These are phyloP conservation scores for Neonectria coccinea DNA, from an alignment of 2,329 filamentous ascomycete species.

Conservation along the genomic window DNA sequence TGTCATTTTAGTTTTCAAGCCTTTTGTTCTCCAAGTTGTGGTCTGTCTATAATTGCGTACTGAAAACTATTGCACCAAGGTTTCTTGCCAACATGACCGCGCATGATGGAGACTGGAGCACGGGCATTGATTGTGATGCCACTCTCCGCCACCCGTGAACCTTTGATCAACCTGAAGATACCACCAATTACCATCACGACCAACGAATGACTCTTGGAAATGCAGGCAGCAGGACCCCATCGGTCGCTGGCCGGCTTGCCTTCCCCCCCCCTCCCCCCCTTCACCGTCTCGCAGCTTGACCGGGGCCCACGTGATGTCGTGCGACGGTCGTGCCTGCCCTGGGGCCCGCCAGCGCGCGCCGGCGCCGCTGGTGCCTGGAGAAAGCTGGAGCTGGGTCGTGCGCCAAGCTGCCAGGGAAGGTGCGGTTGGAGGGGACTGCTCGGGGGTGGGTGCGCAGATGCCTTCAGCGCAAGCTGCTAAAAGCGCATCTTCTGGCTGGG, in stretches of 20 bases:
- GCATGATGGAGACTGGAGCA: no score
- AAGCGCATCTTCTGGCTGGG: slow-evolving; percentile 1
- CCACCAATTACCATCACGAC: background rate
- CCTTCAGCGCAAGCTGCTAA: slow-evolving; percentile 18
- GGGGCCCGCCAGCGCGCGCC: slow-evolving; percentile 33
- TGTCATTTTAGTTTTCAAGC: background rate
- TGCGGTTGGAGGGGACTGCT: slow-evolving; percentile 12
- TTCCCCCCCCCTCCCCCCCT: background rate
- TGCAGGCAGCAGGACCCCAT: slow-evolving; percentile 22
- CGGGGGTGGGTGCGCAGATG: slow-evolving; percentile 4
- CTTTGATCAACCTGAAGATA: no score
- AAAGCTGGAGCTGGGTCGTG: slow-evolving; percentile 24
- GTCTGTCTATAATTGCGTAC: background rate
- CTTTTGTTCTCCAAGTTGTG: background rate
- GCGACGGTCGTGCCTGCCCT: slow-evolving; percentile 37
- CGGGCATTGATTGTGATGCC: no score
- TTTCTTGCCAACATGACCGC: no score
- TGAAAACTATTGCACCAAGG: background rate
- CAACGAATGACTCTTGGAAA: slow-evolving; percentile 15
- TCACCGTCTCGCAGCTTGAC: slow-evolving; percentile 4
- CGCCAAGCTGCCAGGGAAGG: slow-evolving; percentile 10
- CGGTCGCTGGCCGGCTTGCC: slow-evolving; percentile 9
- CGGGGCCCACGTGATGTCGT: slow-evolving; percentile 45
- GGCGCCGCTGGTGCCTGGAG: slow-evolving; percentile 47
- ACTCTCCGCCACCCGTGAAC: no score